Percentiles rank a stretch among this genome's conserved stretches.
Conservation (phyloP, 768 basidiomycete species). For the Suillus fuscotomentosus region DNA sequence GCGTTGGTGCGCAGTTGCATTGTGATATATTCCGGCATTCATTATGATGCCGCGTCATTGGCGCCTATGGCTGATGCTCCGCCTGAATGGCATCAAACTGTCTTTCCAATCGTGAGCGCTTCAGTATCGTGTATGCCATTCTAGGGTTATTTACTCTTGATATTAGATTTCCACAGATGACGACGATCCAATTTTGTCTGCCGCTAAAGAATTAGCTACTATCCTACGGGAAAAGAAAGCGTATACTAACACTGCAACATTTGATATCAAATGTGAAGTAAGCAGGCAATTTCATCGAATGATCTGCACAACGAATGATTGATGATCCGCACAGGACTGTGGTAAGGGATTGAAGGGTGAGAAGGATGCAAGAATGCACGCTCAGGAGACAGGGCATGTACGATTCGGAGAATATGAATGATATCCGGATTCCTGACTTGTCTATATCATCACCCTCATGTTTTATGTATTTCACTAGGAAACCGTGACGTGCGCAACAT, state of each 20-base stretch:
- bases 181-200: constrained; percentile 55
- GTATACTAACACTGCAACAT: constrained; percentile 89
- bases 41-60: constrained; percentile 89
- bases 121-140: not conserved
- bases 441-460: not conserved
- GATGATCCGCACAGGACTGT: constrained; percentile 55
- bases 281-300: constrained; percentile 15
- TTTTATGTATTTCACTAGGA: not conserved
- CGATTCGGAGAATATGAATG: constrained; percentile 80
- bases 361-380: constrained; percentile 89
- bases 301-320: constrained; percentile 6
- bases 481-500: not conserved
- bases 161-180: constrained; percentile 31
- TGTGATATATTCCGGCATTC: constrained; percentile 93
- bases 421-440: not conserved
- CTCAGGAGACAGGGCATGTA: constrained; percentile 81
- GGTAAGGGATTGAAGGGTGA: constrained; percentile 88
- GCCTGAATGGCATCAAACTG: constrained; percentile 84
- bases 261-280: constrained; percentile 87
- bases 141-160: not conserved
- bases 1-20: constrained; percentile 47
- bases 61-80: constrained; percentile 78
- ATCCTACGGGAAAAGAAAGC: constrained; percentile 75
- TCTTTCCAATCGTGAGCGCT: constrained; percentile 61
- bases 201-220: constrained; percentile 69